Evolutionary conservation across 441 rosid species (phyloP), one percentile per base, ranked within the genome.

Genomic region (Bruguiera hainesii): DNA sequence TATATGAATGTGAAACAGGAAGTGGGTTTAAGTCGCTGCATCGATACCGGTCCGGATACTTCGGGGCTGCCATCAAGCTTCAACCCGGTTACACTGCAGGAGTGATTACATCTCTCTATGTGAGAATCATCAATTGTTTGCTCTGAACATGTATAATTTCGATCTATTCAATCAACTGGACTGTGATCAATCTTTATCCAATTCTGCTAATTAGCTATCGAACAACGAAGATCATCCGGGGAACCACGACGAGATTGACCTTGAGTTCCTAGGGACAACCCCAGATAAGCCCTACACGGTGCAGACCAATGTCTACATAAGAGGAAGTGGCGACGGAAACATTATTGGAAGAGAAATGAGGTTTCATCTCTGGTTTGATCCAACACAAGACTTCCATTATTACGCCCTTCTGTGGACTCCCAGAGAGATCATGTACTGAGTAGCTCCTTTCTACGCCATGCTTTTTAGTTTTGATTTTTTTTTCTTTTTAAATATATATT

Each of bases 51-150:
- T 91, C 97, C 20, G 98, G 98, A 1, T 91, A 93, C 73, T 91
- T 93, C 67, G 96, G 96, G 35, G 91, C 97, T 3, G 79, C 87
- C 63, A 78, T 93, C 62, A 89, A 85, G 77, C 88, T 93, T 68
- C 98, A 93, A 60, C 77, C 93, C 31, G 98, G 98, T 11, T 93
- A 93, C 75, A 89, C 95, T 26, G 98, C 98, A 1, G 98, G 98
- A 71, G 98, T 93, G 49, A 93, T 93, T 58, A 93, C 97, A 65
- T 83, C 96, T 16, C 80, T 93, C 65, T 93, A 93, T 72, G 97
- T 90, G 68, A 76, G 76, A 26, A 15, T 58, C 8, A 0, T 20
- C 31, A 20, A 0, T 55, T 35, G 21, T 53, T n/a, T 53, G 26
- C 57, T 8, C 8, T 53, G 29, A 21, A 9, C 11, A 21, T 5